phyloP scores from a whole-genome alignment of 768 basidiomycete species.

The Macrolepiota dolichaula region DNA sequence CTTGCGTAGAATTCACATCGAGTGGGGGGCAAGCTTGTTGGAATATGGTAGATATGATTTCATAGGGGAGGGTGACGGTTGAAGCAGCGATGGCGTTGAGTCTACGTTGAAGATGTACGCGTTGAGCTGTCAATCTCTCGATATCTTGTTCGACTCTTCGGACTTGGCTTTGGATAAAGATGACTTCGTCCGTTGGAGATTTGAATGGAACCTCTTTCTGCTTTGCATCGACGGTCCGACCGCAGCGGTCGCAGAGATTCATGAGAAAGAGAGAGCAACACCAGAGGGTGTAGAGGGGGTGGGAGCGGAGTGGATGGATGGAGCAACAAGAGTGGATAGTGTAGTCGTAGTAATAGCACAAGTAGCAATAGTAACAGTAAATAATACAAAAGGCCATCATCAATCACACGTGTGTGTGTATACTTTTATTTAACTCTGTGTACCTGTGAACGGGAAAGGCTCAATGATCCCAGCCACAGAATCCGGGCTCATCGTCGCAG shows the following conservation, averaged over 20 bases:
- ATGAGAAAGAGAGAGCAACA: background rate
- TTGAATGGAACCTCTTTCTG: conserved; percentile 1
- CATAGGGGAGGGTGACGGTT: background rate
- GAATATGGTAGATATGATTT: conserved; percentile 9
- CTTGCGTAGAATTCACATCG: background rate
- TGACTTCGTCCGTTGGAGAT: conserved; percentile 1
- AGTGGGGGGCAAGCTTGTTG: conserved; percentile 4
- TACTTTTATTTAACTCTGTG: background rate
- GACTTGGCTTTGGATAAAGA: conserved; percentile 4
- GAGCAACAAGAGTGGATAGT: too few relatives aligned
- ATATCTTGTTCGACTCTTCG: conserved; percentile 4
- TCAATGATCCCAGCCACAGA: background rate
- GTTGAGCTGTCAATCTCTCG: background rate
- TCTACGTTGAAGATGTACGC: background rate
- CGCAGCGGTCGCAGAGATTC: conserved; percentile 4
- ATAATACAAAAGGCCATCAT: background rate
- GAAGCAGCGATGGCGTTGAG: conserved; percentile 4
- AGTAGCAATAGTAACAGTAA: background rate
- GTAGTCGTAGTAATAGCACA: background rate
- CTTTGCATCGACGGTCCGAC: background rate
- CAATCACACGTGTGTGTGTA: background rate
- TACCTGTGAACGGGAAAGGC: conserved; percentile 4
- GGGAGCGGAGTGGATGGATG: too few relatives aligned
- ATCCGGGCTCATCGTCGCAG: background rate
- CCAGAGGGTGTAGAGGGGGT: background rate